Evolutionary conservation across 1,284 basidiomycete species (phyloP).

Genomic region (Ganoderma sp.): DNA sequence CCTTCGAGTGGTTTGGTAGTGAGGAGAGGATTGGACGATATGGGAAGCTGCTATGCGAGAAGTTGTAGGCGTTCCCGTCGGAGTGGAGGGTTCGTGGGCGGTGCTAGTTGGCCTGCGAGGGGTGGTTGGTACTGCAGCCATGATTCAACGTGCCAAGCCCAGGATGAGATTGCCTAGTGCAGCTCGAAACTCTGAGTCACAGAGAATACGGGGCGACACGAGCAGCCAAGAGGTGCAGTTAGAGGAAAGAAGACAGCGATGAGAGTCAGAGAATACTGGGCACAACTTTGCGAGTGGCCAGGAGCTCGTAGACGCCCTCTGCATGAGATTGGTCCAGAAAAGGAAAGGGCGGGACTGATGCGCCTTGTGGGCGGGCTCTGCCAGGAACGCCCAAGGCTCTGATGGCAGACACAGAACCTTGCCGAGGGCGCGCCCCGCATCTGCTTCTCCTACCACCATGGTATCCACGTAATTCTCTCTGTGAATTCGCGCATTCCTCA

Average conservation of each 20-base stretch:
- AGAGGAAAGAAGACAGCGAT: not conserved
- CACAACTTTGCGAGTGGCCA: not conserved
- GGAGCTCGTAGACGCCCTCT: not conserved
- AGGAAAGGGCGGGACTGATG: slow-evolving; percentile 13
- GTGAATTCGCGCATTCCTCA: not conserved
- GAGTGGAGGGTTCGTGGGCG: slow-evolving; percentile 34
- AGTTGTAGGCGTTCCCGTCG: slow-evolving; percentile 57
- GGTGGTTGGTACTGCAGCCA: slow-evolving; percentile 48
- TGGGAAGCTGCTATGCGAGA: slow-evolving; percentile 54
- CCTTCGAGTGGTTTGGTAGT: slow-evolving; percentile 77
- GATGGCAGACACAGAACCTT: not conserved
- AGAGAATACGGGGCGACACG: not conserved
- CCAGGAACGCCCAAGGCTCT: not conserved
- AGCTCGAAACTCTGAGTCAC: not conserved
- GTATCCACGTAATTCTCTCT: not conserved
- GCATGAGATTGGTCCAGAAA: not conserved
- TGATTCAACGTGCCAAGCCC: slow-evolving; percentile 12
- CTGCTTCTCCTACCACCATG: slow-evolving; percentile 2
- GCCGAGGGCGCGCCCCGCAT: not conserved
- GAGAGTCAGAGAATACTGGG: not conserved
- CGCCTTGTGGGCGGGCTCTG: slow-evolving; percentile 7
- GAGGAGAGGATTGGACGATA: slow-evolving; percentile 70
- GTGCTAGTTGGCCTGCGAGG: slow-evolving; percentile 46
- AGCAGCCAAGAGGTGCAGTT: not conserved
- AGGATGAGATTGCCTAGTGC: not conserved